These are phyloP conservation scores for Eryngium alpinum DNA, from an alignment of 140 eudicot genomes.

Conservation along the genomic window DNA sequence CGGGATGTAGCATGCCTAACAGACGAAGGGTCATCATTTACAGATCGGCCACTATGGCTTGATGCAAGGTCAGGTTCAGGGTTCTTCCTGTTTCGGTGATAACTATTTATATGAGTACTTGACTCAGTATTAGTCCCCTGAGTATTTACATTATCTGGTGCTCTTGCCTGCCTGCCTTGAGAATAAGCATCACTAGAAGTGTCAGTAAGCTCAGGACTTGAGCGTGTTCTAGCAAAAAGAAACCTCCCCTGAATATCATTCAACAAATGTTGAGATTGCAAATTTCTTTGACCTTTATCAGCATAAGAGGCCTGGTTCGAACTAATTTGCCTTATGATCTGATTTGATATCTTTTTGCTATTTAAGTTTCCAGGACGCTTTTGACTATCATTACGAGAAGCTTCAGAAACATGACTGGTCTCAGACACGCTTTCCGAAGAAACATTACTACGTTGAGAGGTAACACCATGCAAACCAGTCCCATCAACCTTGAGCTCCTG, in stretches of 20 bases:
- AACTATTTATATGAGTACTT: constrained; percentile 24
- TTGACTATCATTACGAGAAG: constrained; percentile 34
- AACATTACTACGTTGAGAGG: constrained; percentile 26
- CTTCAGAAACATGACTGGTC: constrained; percentile 22
- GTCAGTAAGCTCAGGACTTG: constrained; percentile 87
- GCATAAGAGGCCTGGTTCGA: constrained; percentile 20
- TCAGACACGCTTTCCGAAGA: constrained; percentile 32
- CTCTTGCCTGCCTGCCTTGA: constrained; percentile 41
- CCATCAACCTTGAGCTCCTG: constrained; percentile 31
- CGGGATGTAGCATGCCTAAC: constrained; percentile 4
- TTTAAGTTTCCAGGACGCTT: constrained; percentile 36
- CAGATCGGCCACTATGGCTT: constrained; percentile 34
- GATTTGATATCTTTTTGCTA: constrained; percentile 30
- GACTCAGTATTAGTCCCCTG: constrained; percentile 29
- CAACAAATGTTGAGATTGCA: constrained; percentile 38
- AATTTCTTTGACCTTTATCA: constrained; percentile 40
- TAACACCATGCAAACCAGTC: constrained; percentile 16
- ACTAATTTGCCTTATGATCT: constrained; percentile 22
- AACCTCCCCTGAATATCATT: constrained; percentile 56
- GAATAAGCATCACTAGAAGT: constrained; percentile 39
- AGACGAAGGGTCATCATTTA: constrained; percentile 30
- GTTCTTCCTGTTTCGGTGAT: constrained; percentile 37
- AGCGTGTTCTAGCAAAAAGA: constrained; percentile 73
- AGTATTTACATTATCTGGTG: constrained; percentile 35
- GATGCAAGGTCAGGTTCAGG: constrained; percentile 34